Base-by-base conservation (phyloP, 371 early-diverging fungal species). In the Fennellomyces sp. region DNA sequence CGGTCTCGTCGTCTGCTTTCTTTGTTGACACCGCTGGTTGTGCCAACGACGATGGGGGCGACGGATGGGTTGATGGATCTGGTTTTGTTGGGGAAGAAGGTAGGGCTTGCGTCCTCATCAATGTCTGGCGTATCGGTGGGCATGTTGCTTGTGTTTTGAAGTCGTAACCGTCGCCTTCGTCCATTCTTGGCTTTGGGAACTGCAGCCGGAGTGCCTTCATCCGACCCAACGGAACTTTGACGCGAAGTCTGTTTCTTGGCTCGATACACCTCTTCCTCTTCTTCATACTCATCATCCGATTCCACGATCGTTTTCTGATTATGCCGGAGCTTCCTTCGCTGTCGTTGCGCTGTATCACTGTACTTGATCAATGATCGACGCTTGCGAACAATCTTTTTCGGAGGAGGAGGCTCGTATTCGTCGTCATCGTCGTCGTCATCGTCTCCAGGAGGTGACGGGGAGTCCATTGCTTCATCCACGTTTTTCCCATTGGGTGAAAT, bases 91-190 rank as follows among this genome's bases (percentile, higher is more conserved):
- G 45, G 45, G 45, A 45, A 45, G 23, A 45, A 45, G 4, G 45
- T 45, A 21, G 45, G 45, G 23, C 45, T 45, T 45, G 45, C 45
- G n/a, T 45, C 45, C 12, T 45, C 45, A 12, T 45, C 45, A 45
- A 45, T 45, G 10, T 45, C 45, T 11, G 45, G 45, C n/a, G 45
- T 23, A 45, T 45, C 45, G 7, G 23, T 8, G 23, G 45, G 19
- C 1, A 21, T 45, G 21, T 21, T 45, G n/a, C 23, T 45, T 0
- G 8, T 45, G n/a, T 45, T 45, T 45, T 45, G 45, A 23, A 45
- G 23, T 23, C 45, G 19, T 45, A 45, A 45, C 12, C 45, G 19
- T 45, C 45, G 45, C 23, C 45, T 10, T 15, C 45, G 19, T 4
- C 45, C 45, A 21, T 19, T 23, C 19, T 19, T 17, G 17, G 5